A percentile compares a stretch with the other conserved stretches of the same genome.
phyloP scores from a whole-genome alignment of 345 rosid genomes.

The Conringia planisiliqua region DNA sequence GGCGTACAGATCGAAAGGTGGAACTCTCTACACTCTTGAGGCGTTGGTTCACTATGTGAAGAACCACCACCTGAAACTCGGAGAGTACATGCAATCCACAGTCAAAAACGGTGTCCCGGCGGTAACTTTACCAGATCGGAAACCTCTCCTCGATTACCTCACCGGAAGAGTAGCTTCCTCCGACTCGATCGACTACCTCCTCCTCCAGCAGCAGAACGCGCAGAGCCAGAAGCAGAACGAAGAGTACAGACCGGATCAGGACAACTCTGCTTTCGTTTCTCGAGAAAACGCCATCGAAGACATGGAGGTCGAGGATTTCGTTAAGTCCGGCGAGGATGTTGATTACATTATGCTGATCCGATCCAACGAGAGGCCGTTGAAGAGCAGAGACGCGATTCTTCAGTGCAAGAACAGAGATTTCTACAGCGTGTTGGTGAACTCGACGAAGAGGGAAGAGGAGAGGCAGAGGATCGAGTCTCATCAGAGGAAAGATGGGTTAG shows the following conservation, averaged over 20 bases:
- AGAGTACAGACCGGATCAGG: constrained; percentile 42
- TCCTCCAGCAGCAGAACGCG: constrained; percentile 39
- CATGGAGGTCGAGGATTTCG: constrained; percentile 28
- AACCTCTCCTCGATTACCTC: constrained; percentile 84
- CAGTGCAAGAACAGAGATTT: constrained; percentile 78
- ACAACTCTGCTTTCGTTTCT: constrained; percentile 29
- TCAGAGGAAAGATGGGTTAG: constrained; percentile 93
- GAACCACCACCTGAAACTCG: constrained; percentile 64
- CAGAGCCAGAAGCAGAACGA: constrained; percentile 38
- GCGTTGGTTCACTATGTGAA: constrained; percentile 63
- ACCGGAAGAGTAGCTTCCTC: constrained; percentile 59
- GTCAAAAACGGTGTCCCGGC: constrained; percentile 57
- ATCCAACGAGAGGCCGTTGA: constrained; percentile 67
- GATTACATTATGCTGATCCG: constrained; percentile 45
- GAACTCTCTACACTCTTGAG: constrained; percentile 79
- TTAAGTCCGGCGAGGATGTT: constrained; percentile 25
- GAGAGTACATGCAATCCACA: constrained; percentile 71
- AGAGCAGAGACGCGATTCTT: constrained; percentile 66
- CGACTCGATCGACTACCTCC: constrained; percentile 70
- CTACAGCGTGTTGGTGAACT: constrained; percentile 63
- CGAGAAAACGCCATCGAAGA: constrained; percentile 15
- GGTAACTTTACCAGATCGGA: constrained; percentile 76
- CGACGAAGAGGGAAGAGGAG: constrained; percentile 85
- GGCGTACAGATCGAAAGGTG: constrained; percentile 79
- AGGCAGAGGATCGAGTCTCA: constrained; percentile 85